phyloP scores from a whole-genome alignment of 2,329 filamentous ascomycete genomes.

The Bipolaris cookei region DNA sequence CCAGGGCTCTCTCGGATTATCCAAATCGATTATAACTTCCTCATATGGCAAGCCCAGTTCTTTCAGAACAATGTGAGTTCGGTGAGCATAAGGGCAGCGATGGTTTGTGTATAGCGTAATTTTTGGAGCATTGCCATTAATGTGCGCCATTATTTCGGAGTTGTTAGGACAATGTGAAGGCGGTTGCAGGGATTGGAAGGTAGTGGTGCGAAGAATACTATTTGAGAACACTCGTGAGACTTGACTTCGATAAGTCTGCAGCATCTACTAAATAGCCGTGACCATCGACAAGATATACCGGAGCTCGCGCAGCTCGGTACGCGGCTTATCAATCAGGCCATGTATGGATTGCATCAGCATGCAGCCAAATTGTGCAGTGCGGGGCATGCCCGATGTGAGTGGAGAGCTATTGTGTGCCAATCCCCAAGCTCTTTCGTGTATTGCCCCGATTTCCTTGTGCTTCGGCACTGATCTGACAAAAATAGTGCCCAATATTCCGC shows the following conservation, averaged over 20 bases:
- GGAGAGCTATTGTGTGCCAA: not conserved
- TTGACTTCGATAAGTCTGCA: not conserved
- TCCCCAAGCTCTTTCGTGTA: slow-evolving; percentile 5
- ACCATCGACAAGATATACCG: not conserved
- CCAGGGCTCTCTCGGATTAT: slow-evolving; percentile 70
- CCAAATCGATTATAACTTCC: slow-evolving; percentile 75
- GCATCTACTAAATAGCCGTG: not conserved
- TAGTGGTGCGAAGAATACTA: not conserved
- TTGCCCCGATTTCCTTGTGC: slow-evolving; percentile 11
- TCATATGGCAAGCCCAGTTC: slow-evolving; percentile 71
- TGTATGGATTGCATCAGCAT: slow-evolving; percentile 27
- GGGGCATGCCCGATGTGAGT: slow-evolving; percentile 20
- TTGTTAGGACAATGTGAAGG: not conserved
- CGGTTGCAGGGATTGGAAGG: not conserved
- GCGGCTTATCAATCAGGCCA: slow-evolving; percentile 35
- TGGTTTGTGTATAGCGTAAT: slow-evolving; percentile 76
- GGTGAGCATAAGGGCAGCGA: slow-evolving; percentile 74
- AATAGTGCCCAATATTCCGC: not conserved
- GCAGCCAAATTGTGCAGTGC: slow-evolving; percentile 14
- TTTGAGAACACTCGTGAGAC: not conserved
- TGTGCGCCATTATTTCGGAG: slow-evolving; percentile 27
- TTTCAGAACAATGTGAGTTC: slow-evolving; percentile 72
- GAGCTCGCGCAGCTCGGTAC: slow-evolving; percentile 3
- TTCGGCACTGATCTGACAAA: not conserved
- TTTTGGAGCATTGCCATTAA: slow-evolving; percentile 49